Percentiles rank a stretch among this genome's conserved stretches.
phyloP scores from a whole-genome alignment of 805 yeast genomes.

The Wickerhamiella cacticola region DNA sequence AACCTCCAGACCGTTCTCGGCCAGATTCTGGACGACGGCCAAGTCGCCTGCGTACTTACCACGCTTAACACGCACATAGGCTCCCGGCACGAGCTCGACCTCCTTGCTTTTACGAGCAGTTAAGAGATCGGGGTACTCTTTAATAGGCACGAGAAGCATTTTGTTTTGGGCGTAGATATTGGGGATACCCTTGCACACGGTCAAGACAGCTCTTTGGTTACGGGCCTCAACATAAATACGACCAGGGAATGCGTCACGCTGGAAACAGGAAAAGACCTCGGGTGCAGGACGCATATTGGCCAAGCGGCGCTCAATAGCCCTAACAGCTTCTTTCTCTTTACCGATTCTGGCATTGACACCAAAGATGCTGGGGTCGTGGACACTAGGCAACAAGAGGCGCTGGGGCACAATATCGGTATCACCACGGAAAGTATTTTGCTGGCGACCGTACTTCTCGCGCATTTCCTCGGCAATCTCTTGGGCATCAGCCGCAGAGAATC shows the following conservation, averaged over 20 bases:
- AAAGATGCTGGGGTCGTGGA: constrained; percentile 92
- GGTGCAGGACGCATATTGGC: constrained; percentile 66
- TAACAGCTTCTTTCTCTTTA: constrained; percentile 79
- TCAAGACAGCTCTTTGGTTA: constrained; percentile 80
- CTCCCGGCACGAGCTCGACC: constrained; percentile 79
- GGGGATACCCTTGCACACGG: constrained; percentile 79
- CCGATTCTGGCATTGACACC: constrained; percentile 91
- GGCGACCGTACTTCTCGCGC: constrained; percentile 83
- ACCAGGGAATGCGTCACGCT: constrained; percentile 85
- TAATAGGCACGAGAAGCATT: constrained; percentile 74
- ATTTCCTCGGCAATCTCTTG: constrained; percentile 85
- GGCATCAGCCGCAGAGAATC: constrained; percentile 86
- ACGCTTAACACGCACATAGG: constrained; percentile 78
- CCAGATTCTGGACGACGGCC: constrained; percentile 83
- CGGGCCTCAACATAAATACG: constrained; percentile 91
- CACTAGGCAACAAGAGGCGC: constrained; percentile 84
- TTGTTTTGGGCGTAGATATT: constrained; percentile 66
- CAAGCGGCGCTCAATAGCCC: constrained; percentile 69
- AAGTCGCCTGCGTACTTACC: constrained; percentile 89
- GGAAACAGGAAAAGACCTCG: constrained; percentile 80
- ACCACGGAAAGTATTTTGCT: constrained; percentile 72
- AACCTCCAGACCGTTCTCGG: constrained; percentile 94
- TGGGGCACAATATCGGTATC: constrained; percentile 83
- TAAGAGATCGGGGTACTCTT: constrained; percentile 84
- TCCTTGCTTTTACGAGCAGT: constrained; percentile 83